These are phyloP conservation scores for Flammula alnicola DNA, from an alignment of 1,284 basidiomycete genomes.

Conservation along the genomic window DNA sequence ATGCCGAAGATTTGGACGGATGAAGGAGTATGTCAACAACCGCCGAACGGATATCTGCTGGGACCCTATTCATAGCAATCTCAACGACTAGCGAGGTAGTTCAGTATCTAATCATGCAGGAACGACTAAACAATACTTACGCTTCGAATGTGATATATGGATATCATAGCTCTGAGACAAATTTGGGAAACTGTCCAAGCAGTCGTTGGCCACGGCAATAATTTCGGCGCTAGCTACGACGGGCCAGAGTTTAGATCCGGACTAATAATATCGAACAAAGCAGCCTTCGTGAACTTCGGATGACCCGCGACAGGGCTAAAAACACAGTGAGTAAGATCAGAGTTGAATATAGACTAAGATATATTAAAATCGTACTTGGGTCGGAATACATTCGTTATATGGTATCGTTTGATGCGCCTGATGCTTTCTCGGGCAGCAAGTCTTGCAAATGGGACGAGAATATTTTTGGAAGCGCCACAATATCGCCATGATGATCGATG, in stretches of 20 bases:
- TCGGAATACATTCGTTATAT: constrained; percentile 76
- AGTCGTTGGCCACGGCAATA: constrained; percentile 67
- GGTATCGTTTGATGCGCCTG: constrained; percentile 88
- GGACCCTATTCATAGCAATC: constrained; percentile 61
- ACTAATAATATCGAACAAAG: constrained; percentile 81
- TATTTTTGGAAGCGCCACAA: constrained; percentile 80
- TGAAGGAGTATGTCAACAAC: constrained; percentile 67
- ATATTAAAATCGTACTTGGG: constrained; percentile 50
- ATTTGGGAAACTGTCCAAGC: constrained; percentile 72
- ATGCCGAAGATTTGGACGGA: constrained; percentile 62
- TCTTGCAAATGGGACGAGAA: constrained; percentile 84
- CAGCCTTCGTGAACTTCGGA: constrained; percentile 71
- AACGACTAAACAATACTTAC: constrained; percentile 46
- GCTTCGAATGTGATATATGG: constrained; percentile 73
- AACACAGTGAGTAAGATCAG: constrained; percentile 2
- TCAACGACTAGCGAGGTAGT: constrained; percentile 57
- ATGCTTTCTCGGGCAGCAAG: constrained; percentile 77
- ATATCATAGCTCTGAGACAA: constrained; percentile 69
- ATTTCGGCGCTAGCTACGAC: constrained; percentile 72
- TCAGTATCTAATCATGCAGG: neutral
- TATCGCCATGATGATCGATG: constrained; percentile 83
- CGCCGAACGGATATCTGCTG: constrained; percentile 52
- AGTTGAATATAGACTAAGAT: neutral
- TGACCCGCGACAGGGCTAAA: constrained; percentile 68
- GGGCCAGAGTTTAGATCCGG: constrained; percentile 66